Evolutionary conservation across 495 filamentous ascomycete species (phyloP), one percentile per base, ranked within the genome.

Genomic region (Bryoglossum gracile): DNA sequence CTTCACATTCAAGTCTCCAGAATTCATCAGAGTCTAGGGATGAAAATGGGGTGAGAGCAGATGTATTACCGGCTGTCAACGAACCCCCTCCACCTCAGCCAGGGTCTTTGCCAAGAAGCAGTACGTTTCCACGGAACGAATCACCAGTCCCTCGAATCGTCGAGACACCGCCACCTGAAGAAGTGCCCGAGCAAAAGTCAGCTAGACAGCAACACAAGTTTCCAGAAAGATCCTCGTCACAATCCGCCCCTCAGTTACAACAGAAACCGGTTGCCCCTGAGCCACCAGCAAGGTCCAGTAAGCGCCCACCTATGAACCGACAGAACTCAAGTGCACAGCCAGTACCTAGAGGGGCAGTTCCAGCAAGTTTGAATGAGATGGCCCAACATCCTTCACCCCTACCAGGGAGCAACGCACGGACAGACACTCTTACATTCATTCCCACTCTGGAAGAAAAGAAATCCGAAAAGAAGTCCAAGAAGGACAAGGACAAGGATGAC

Each of bases 351-450:
- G 30, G 39, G 1, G 8, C 49, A 14, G 21, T 49, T 3, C 48
- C 40, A 17, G 71, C 75, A 45, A 74, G 67, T 3, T 65, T 84
- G 25, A 78, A 77, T 55, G 80, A 87, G 30, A 78, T 85, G 56
- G 68, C 76, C 16, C 58, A 61, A 10, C 69, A 71, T 45, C 76
- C 82, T n/a, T 79, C 83, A 5, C 72, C 80, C 21, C 65, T 91
- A 1, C 82, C 86, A 9, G 88, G 84, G 16, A 84, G 81, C 54
- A 80, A 68, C 34, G 81, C 74, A 0, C 76, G 83, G 14, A 94
- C 86, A 1, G 87, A 89, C 60, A 82, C 72, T 46, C 71, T 94
- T 11, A 89, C 87, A 1, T 87, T 90, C 59, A 89, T 94, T 39
- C 89, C 89, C 2, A 94, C 84, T 0, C 68, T 87, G 1, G 80